phyloP scores from a whole-genome alignment of 2,329 filamentous ascomycete genomes.

The Colletotrichum shisoi region DNA sequence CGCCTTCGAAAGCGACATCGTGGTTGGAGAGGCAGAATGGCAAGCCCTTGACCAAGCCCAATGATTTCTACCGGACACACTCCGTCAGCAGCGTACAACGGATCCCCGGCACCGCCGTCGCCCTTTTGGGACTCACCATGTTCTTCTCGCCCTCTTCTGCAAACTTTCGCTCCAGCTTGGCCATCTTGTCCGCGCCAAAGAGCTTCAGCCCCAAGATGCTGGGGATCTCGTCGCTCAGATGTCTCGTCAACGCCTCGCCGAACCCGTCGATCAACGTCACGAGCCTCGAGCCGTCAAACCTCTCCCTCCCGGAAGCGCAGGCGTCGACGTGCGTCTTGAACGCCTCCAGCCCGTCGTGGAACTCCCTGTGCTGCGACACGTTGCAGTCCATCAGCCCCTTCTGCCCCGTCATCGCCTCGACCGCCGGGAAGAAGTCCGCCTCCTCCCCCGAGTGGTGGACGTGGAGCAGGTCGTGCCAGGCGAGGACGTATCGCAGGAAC shows the following conservation, averaged over 20 bases:
- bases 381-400: constrained; percentile 53
- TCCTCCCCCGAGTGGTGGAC: constrained; percentile 54
- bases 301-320: constrained; percentile 40
- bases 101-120: not conserved
- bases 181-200: constrained; percentile 43
- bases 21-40: constrained; percentile 40
- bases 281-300: constrained; percentile 45
- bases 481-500: constrained; percentile 47
- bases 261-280: constrained; percentile 46
- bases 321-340: constrained; percentile 45
- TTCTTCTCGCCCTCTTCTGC: constrained; percentile 39
- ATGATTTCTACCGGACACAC: constrained; percentile 36
- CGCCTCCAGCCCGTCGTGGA: constrained; percentile 46
- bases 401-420: constrained; percentile 49
- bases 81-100: not conserved
- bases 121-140: constrained; percentile 37
- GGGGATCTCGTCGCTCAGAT: constrained; percentile 48
- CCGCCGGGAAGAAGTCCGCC: constrained; percentile 49
- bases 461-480: constrained; percentile 48
- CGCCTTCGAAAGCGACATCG: constrained; percentile 43
- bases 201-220: constrained; percentile 44
- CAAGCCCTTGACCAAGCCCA: constrained; percentile 40
- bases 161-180: constrained; percentile 33
- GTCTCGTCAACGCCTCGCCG: constrained; percentile 43
- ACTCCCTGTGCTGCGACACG: constrained; percentile 53